Evolutionary conservation across 345 rosid genomes (phyloP).

Genomic region (Leavenworthia alabamica): DNA sequence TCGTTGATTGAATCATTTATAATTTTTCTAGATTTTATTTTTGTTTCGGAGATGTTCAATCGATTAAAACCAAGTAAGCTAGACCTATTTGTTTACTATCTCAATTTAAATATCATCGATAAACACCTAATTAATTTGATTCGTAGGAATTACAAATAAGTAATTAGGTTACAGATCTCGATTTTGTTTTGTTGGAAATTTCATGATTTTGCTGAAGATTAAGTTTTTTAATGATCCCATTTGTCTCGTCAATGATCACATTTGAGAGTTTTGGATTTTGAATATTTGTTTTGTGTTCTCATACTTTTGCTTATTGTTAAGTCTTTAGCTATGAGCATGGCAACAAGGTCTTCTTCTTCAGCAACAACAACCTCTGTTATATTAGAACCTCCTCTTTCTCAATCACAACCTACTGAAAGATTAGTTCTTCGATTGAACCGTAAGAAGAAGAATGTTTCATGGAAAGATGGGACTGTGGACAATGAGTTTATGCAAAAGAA

Average conservation of each 20-base stretch:
- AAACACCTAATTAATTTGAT: background rate
- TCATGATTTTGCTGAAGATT: background rate
- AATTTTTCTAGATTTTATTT: background rate
- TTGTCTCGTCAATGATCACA: no score
- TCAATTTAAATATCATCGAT: background rate
- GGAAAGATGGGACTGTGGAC: conserved; percentile 95
- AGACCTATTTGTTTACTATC: background rate
- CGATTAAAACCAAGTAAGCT: background rate
- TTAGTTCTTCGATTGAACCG: conserved; percentile 59
- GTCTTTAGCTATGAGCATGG: conserved; percentile 32
- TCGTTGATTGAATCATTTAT: background rate
- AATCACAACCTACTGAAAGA: conserved; percentile 39
- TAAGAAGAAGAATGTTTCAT: conserved; percentile 80
- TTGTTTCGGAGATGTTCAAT: background rate
- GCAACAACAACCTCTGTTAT: conserved; percentile 46
- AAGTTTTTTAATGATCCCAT: background rate
- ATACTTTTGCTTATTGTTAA: no score
- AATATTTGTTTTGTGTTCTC: no score
- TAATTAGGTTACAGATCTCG: background rate
- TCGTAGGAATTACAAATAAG: background rate
- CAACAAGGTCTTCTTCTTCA: conserved; percentile 32
- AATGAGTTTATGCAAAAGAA: conserved; percentile 96
- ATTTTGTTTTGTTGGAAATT: background rate
- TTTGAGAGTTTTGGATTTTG: no score
- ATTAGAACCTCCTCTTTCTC: conserved; percentile 33